A percentile compares a stretch with the other conserved stretches of the same genome.
Conservation (phyloP, 768 basidiomycete genomes). For the Pleurotus djamor region DNA sequence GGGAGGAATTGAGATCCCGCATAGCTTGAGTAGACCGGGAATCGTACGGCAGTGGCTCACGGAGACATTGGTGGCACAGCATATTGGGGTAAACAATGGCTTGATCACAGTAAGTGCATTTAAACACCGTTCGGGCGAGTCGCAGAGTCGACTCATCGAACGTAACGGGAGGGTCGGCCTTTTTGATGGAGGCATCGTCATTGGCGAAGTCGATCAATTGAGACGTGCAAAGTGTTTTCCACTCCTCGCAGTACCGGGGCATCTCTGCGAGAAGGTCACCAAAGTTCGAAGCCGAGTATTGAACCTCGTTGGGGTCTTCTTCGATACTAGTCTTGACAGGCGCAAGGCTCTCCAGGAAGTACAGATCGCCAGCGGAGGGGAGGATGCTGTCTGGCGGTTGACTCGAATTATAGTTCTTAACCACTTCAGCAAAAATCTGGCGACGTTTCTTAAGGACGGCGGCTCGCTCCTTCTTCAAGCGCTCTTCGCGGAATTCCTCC, state of each 20-base stretch:
- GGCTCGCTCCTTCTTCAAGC: slow-evolving; percentile 6
- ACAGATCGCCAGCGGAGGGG: slow-evolving; percentile 15
- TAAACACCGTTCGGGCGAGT: neutral
- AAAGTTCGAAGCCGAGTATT: neutral
- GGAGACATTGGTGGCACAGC: neutral
- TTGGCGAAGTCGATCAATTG: neutral
- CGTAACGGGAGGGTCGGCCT: too few species aligned
- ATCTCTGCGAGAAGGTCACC: neutral
- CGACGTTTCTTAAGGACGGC: slow-evolving; percentile 8
- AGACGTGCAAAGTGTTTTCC: neutral
- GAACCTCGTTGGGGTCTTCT: neutral
- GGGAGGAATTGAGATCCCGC: too few species aligned
- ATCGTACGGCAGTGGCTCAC: neutral
- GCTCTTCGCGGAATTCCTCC: slow-evolving; percentile 3
- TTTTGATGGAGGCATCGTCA: neutral
- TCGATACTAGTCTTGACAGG: neutral
- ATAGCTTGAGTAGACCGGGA: too few species aligned
- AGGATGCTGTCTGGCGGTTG: slow-evolving; percentile 11
- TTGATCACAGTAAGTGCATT: neutral
- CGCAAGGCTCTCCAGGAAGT: slow-evolving; percentile 10
- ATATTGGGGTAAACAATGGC: neutral
- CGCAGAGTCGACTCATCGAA: neutral
- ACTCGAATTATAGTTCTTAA: slow-evolving; percentile 9
- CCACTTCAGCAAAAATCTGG: slow-evolving; percentile 9
- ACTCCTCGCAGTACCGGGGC: neutral